phyloP scores from a whole-genome alignment of 1,284 basidiomycete species.

The Boletus smithii region DNA sequence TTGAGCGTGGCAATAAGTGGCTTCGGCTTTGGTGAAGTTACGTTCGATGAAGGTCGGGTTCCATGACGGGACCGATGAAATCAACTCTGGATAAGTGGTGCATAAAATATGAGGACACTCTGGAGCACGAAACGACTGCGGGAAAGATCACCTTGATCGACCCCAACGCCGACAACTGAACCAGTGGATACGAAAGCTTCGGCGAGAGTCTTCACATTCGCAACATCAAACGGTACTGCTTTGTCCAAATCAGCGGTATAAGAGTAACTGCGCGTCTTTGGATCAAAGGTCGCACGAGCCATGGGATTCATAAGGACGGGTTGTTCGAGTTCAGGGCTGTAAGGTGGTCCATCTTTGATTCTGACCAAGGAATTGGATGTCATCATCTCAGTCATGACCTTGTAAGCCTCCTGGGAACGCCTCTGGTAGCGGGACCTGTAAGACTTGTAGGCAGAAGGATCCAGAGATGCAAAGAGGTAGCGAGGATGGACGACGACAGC shows the following conservation, averaged over 20 bases:
- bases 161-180: slow-evolving; percentile 71
- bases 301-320: slow-evolving; percentile 91
- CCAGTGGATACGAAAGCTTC: slow-evolving; percentile 47
- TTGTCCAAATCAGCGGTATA: slow-evolving; percentile 68
- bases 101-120: slow-evolving; percentile 13
- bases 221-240: slow-evolving; percentile 50
- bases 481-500: slow-evolving; percentile 88
- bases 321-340: slow-evolving; percentile 82
- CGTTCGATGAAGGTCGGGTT: slow-evolving; percentile 87
- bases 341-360: slow-evolving; percentile 95
- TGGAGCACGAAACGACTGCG: slow-evolving; percentile 3
- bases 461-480: slow-evolving; percentile 83
- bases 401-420: slow-evolving; percentile 80
- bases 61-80: slow-evolving; percentile 86
- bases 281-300: slow-evolving; percentile 80
- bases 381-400: slow-evolving; percentile 94
- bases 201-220: slow-evolving; percentile 66
- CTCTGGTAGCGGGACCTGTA: slow-evolving; percentile 72
- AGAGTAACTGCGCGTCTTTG: slow-evolving; percentile 81
- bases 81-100: slow-evolving; percentile 66
- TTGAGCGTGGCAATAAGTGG: slow-evolving; percentile 84
- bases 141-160: slow-evolving; percentile 66
- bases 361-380: slow-evolving; percentile 89
- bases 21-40: slow-evolving; percentile 92
- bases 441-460: slow-evolving; percentile 66